Evolutionary conservation across 345 rosid genomes (phyloP).

Genomic region (Eucalyptus fibrosa): DNA sequence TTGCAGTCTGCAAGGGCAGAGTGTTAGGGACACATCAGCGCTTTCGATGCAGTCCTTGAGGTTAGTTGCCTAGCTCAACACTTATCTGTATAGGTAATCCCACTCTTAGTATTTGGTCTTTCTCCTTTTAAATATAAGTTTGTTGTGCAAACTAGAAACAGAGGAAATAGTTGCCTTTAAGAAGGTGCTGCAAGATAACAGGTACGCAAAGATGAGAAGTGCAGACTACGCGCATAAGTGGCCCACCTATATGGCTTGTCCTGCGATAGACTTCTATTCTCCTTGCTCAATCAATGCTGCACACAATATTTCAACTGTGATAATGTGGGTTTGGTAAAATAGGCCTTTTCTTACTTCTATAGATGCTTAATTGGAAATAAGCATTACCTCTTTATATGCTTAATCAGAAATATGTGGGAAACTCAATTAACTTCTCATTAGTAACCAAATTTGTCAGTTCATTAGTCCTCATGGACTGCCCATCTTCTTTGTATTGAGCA

Average conservation of each 20-base stretch:
- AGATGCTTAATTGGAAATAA: neutral
- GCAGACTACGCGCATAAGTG: neutral
- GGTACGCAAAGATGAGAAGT: neutral
- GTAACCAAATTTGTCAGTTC: neutral
- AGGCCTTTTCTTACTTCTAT: neutral
- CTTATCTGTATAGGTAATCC: neutral
- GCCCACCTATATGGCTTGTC: neutral
- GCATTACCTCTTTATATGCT: neutral
- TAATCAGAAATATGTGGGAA: neutral
- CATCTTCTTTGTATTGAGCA: neutral
- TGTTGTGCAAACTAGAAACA: neutral
- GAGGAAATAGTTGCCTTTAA: neutral
- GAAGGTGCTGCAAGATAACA: neutral
- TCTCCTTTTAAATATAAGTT: neutral
- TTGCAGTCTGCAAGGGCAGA: neutral
- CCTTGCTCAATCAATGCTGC: neutral
- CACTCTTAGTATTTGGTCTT: neutral
- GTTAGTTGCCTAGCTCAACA: neutral
- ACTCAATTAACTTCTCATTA: neutral
- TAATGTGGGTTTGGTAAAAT: neutral
- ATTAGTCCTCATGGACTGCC: neutral
- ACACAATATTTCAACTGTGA: neutral
- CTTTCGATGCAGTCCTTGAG: neutral
- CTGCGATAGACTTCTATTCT: neutral
- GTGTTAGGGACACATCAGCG: neutral